A percentile compares a stretch with the other conserved stretches of the same genome.
Evolutionary conservation across 2,329 filamentous ascomycete genomes (phyloP).

Genomic region (Penicillium decumbens): DNA sequence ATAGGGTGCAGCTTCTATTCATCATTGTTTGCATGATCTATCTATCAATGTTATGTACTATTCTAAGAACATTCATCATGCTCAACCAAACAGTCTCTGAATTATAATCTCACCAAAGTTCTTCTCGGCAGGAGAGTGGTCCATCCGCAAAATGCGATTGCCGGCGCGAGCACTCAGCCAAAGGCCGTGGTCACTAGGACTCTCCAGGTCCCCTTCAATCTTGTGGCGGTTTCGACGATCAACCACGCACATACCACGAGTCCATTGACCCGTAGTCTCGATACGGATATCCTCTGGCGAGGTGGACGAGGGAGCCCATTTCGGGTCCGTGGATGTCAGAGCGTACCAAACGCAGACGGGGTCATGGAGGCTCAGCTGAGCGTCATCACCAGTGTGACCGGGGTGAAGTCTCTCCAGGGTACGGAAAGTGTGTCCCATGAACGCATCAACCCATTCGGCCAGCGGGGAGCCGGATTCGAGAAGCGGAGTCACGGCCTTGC

Average conservation of each 20-base stretch:
- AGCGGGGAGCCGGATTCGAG: constrained; percentile 64
- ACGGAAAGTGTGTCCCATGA: constrained; percentile 65
- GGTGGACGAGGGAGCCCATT: constrained; percentile 46
- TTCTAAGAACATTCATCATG: neutral
- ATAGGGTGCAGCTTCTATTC: neutral
- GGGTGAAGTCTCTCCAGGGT: constrained; percentile 63
- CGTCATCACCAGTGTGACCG: constrained; percentile 45
- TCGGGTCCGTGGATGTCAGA: constrained; percentile 48
- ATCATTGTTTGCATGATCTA: neutral
- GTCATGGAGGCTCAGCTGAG: constrained; percentile 67
- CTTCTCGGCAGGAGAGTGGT: constrained; percentile 62
- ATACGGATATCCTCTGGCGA: constrained; percentile 76
- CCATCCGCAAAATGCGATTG: constrained; percentile 74
- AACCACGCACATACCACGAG: constrained; percentile 80
- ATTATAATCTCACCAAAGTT: constrained; percentile 64
- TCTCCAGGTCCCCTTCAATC: constrained; percentile 49
- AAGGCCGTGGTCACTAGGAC: constrained; percentile 65
- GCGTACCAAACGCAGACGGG: constrained; percentile 76
- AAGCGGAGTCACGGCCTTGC: constrained; percentile 51
- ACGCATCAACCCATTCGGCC: constrained; percentile 67
- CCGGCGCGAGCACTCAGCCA: constrained; percentile 73
- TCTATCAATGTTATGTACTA: neutral
- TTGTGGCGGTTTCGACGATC: constrained; percentile 60
- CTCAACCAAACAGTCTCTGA: constrained; percentile 20
- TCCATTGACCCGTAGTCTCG: constrained; percentile 92